Evolutionary conservation across 176 grass and related monocot species (phyloP).

Genomic region (Juncus effusus): DNA sequence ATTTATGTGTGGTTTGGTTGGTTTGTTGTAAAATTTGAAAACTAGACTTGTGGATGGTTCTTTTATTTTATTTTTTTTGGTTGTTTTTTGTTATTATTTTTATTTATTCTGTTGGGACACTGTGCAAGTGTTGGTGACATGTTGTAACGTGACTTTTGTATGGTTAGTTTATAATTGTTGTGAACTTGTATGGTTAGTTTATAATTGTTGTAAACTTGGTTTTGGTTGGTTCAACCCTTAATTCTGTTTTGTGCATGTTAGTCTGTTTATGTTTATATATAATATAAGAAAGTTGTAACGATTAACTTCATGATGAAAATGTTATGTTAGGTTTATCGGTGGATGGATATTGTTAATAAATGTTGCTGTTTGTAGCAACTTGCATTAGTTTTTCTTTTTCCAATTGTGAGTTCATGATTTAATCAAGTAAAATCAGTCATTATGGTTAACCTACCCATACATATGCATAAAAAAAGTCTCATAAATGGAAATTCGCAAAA

Average conservation of each 20-base stretch:
- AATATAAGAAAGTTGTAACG: background rate
- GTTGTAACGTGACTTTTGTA: constrained; percentile 3
- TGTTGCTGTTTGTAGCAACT: background rate
- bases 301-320: background rate
- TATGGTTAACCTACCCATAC: too few species aligned
- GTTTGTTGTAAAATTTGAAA: constrained; percentile 19
- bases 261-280: background rate
- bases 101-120: constrained; percentile 9
- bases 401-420: too few species aligned
- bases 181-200: background rate
- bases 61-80: constrained; percentile 11
- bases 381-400: background rate
- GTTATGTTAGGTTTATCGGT: too few species aligned
- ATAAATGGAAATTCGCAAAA: too few species aligned
- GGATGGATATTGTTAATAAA: too few species aligned
- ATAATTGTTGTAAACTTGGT: constrained; percentile 9
- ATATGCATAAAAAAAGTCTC: too few species aligned
- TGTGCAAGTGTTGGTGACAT: constrained; percentile 10
- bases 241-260: constrained; percentile 8
- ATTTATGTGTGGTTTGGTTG: constrained; percentile 24
- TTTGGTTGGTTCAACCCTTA: constrained; percentile 6
- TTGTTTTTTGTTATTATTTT: background rate
- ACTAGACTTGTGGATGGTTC: constrained; percentile 17
- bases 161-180: background rate
- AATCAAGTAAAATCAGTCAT: too few species aligned